phyloP scores from a whole-genome alignment of 2,329 filamentous ascomycete species.

The Epichloe typhina region DNA sequence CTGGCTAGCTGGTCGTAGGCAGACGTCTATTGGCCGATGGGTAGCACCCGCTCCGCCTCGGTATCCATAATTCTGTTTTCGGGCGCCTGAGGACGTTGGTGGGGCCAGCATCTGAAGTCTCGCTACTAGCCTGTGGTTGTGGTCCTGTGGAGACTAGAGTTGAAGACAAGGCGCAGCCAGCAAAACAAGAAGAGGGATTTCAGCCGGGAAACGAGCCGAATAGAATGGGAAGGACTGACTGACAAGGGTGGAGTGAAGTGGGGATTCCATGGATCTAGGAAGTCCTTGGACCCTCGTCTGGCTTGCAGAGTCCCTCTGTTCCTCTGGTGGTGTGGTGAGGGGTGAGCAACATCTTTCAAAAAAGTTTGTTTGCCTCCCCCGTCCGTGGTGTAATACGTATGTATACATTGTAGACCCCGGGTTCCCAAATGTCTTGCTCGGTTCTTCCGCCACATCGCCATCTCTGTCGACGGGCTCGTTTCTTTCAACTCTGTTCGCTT shows the following conservation, averaged over 20 bases:
- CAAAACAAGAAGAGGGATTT: neutral
- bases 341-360: neutral
- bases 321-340: neutral
- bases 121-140: neutral
- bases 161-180: neutral
- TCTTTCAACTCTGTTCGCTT: constrained; percentile 12
- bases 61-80: neutral
- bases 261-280: neutral
- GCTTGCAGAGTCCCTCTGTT: no score
- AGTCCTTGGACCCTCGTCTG: neutral
- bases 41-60: neutral
- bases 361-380: constrained; percentile 1
- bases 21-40: neutral
- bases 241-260: neutral
- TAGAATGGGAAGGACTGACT: neutral
- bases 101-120: neutral
- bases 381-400: neutral
- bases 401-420: no score
- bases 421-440: neutral
- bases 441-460: neutral
- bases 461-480: constrained; percentile 1
- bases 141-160: neutral
- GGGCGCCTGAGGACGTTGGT: neutral
- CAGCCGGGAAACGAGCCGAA: neutral
- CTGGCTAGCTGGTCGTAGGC: neutral